Base-by-base conservation (phyloP, 106 monocot species). In the Dioscorea zingiberensis region DNA sequence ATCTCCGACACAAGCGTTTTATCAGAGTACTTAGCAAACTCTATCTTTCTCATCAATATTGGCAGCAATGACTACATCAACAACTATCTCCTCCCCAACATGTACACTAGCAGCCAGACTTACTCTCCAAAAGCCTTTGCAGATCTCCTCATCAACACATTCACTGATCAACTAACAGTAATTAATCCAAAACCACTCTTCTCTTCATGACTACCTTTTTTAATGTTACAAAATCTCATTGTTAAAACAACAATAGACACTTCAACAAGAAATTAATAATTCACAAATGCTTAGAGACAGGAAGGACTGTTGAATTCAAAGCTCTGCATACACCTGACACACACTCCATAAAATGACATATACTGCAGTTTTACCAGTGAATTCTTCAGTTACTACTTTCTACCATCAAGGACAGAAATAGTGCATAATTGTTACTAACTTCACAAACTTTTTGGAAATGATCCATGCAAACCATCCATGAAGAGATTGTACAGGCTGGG, bases 1-100 rank as follows among this genome's bases (percentile, higher is more conserved):
- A 82, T 86, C 2, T 75, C 55, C 24, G 48, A 78, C 27, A 53
- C 63, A 32, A 67, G 12, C 18, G 53, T 44, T 9, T 64, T 81
- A 8, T 59, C 74, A 48, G 19, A 63, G 44, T 75, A 56, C 45
- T 12, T 85, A 8, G 53, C 58, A 21, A 76, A 57, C 62, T 84
- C 84, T 4, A 9, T 84, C 23, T 84, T 84, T 47, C 18, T 84
- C 11, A 44, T 84, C 11, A 77, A 80, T 65, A 77, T 84, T 16
- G 84, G 84, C 2, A 84, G 84, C 73, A 84, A 84, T 59, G 84
- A 84, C 73, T 84, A 84, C 76, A 80, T 84, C 69, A 80, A 85
- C 77, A 85, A 85, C 67, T 85, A 81, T 63, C 80, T 85, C 22
- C 65, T 85, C 44, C 85, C 85, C 12, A 58, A 70, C 55, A 73